These are phyloP conservation scores for Paecilomyces sp. DNA, from an alignment of 2,329 filamentous ascomycete species.

Conservation along the genomic window DNA sequence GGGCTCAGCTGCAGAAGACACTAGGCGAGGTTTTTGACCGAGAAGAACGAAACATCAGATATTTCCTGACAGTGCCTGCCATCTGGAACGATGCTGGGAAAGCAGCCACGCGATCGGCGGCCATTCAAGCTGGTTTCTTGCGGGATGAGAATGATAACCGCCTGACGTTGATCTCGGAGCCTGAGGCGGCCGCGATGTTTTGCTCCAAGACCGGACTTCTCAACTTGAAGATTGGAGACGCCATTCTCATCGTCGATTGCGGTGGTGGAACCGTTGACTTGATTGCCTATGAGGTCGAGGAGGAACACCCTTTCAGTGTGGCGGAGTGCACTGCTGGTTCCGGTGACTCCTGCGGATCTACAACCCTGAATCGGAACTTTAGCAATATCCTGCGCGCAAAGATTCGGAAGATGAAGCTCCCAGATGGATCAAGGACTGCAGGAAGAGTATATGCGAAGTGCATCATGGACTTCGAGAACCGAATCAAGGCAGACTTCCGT, in stretches of 20 bases:
- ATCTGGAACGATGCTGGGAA: constrained; percentile 99
- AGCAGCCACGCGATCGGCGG: constrained; percentile 88
- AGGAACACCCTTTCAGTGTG: constrained; percentile 94
- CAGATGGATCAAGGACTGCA: constrained; percentile 94
- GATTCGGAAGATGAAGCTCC: constrained; percentile 98
- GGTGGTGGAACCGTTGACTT: constrained; percentile 97
- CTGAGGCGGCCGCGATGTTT: constrained; percentile 94
- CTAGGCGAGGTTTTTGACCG: constrained; percentile 95
- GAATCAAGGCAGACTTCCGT: constrained; percentile 98
- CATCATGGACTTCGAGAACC: constrained; percentile 99
- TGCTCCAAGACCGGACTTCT: constrained; percentile 94
- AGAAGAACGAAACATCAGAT: constrained; percentile 95
- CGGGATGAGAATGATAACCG: constrained; percentile 97
- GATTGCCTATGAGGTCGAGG: constrained; percentile 97
- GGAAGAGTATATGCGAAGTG: constrained; percentile 98
- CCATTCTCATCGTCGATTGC: constrained; percentile 96
- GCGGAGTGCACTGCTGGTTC: constrained; percentile 96
- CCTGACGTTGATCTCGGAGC: constrained; percentile 88
- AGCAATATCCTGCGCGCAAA: constrained; percentile 96
- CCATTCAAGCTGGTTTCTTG: constrained; percentile 93
- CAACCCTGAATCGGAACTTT: constrained; percentile 94
- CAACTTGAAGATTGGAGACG: constrained; percentile 96
- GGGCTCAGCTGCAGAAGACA: constrained; percentile 90
- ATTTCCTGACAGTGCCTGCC: constrained; percentile 96
- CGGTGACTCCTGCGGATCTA: constrained; percentile 97